Evolutionary conservation across 2,329 filamentous ascomycete genomes (phyloP).

Genomic region (Pseudogymnoascus sp.): DNA sequence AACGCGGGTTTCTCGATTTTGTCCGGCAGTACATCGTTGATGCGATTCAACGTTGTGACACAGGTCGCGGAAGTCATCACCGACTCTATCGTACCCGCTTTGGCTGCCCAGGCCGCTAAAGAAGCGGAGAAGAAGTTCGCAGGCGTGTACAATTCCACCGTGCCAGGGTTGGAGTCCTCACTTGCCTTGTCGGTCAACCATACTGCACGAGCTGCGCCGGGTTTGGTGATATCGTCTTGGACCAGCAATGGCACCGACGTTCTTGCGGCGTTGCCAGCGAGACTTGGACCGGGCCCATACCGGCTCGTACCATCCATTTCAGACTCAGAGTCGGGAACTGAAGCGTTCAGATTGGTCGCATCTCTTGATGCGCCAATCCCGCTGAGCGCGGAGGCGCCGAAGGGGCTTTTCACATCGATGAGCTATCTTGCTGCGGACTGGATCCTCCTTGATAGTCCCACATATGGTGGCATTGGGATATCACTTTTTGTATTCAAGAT

Average conservation of each 20-base stretch:
- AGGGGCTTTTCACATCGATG: neutral
- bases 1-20: slow-evolving; percentile 35
- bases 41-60: slow-evolving; percentile 5
- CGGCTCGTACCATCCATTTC: neutral
- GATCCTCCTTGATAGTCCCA: neutral
- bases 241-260: slow-evolving; percentile 28
- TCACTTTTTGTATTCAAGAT: neutral
- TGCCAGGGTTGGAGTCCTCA: slow-evolving; percentile 21
- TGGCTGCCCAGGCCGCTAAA: slow-evolving; percentile 17
- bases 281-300: neutral
- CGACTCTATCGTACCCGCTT: slow-evolving; percentile 18
- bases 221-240: slow-evolving; percentile 26
- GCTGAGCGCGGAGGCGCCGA: neutral
- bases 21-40: slow-evolving; percentile 22
- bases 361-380: slow-evolving; percentile 2
- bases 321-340: neutral
- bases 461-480: slow-evolving; percentile 2
- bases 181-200: slow-evolving; percentile 18
- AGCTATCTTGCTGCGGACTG: neutral
- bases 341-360: neutral
- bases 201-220: slow-evolving; percentile 19
- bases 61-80: slow-evolving; percentile 18
- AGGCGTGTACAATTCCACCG: slow-evolving; percentile 21
- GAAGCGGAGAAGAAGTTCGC: slow-evolving; percentile 7
- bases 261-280: slow-evolving; percentile 13